Evolutionary conservation across 164 flowering plant species (phyloP), one percentile per base, ranked within the genome.

Genomic region (Houttuynia cordata): DNA sequence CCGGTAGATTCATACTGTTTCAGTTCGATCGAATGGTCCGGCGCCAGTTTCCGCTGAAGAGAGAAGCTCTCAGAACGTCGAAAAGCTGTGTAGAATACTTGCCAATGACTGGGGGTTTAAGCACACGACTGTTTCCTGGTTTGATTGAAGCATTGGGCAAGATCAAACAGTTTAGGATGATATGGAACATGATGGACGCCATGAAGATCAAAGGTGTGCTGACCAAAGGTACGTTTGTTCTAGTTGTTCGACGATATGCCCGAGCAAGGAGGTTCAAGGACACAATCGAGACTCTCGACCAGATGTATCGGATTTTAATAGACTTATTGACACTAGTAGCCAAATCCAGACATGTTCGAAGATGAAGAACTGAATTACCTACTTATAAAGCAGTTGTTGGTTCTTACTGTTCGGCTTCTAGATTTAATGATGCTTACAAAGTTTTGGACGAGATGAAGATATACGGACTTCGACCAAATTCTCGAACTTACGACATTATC

Each of bases 331-430:
- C 70, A 74, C 78, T 13, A 57, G n/a, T 86, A 41, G 52, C 89
- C 59, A 89, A 92, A 71, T 80, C 91, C 0, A 70, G 74, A 42
- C 62, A 84, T 24, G 88, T 83, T 1, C 68, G 62, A 62, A 70
- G 40, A 76, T 77, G 89, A 79, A 78, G 58, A 77, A 78, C 78
- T 7, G 95, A 84, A 63, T 64, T 74, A 41, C 87, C 89, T 15
- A 87, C 96, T 24, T 91, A 85, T 56, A 92, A 85, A 74, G 91
- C 96, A 41, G 64, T 87, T 53, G 89, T 88, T 25, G 89, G 93
- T 51, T 71, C 91, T 24, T 88, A 77, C 61, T 88, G 96, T 53
- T 83, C 77, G 74, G 77, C 91, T 7, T 30, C 14, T 78, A 64
- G 70, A 60, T 77, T 84, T 51, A 19, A 70, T 4, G 91, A 88